Evolutionary conservation across 306 rosid genomes (phyloP), one percentile per base, ranked within the genome.

Genomic region (Parietaria judaica): DNA sequence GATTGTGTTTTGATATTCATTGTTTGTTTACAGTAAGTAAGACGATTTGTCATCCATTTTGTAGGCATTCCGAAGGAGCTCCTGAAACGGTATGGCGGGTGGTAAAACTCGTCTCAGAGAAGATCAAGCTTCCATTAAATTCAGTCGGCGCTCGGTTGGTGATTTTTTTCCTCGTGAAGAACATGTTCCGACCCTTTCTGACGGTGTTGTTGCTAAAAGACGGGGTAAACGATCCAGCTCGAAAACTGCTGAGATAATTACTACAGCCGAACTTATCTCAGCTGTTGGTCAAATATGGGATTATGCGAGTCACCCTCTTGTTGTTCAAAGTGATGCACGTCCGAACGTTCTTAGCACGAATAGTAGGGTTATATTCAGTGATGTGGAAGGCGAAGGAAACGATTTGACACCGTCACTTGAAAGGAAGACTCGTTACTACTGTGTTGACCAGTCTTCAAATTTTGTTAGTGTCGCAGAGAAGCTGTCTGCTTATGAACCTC

Each of bases 271-370:
- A 70, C 79, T 92, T 57, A 72, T 84, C 73, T 72, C 89, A 36
- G 78, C 84, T 11, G 67, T 84, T 36, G 84, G 95, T 53, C 89
- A 75, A 67, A 60, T 85, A 75, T 85, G 89, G 85, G 78, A 79
- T 83, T 77, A 75, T 63, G 95, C 92, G 16, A 79, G 82, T 79
- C 73, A 76, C 34, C 87, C 97, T 0, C 74, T 87, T 71, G 72
- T 66, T 9, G 59, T 72, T 65, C 83, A 64, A 61, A 57, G 67
- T 0, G 76, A 80, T 75, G 74, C 47, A 41, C 67, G 72, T 50
- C 72, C 36, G 65, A 79, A 74, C 61, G 76, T 57, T 51, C 58
- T 62, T 50, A 75, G 72, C 36, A 68, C 46, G 54, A 54, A n/a
- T n/a, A 66, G 63, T 41, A 78, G 75, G 52, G 77, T 71, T 51